Evolutionary conservation across 179 eudicot species (phyloP), one percentile per base, ranked within the genome.

Genomic region (Spinacia oleracea): DNA sequence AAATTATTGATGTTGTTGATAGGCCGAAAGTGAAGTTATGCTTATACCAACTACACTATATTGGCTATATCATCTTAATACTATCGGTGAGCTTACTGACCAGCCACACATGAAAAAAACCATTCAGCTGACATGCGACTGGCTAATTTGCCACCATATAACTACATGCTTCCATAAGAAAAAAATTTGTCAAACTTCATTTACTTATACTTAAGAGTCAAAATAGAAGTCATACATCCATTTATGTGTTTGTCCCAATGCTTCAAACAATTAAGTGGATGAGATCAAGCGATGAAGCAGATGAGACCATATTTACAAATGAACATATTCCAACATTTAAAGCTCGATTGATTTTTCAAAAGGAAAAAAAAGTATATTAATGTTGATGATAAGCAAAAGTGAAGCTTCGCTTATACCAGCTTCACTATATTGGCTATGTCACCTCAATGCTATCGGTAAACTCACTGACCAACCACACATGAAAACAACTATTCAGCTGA

Each of bases 391-490:
- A 72, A 67, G 59, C 84, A 46, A 67, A 48, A 18, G 81, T 77
- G 81, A 77, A 42, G 73, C 48, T 64, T 40, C 32, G 45, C 16
- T 27, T 10, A 20, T n/a, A 79, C n/a, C 63, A 72, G 38, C 63
- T 42, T 77, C 84, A 62, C 62, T 7, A 56, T 15, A 81, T n/a
- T 20, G 43, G 59, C 78, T 73, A 77, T 73, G 65, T 43, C 84
- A 6, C 64, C 84, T 6, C 31, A 40, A 40, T 74, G 23, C 46
- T 85, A 43, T 75, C 8, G 79, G 77, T 73, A 60, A 72, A 77
- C 75, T 72, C 79, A 83, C 82, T 81, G 86, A 83, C 87, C 81
- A 81, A 42, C 70, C 86, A 81, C 86, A 78, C 84, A 73, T 42
- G 68, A 67, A 3, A 78, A 62, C 76, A 81, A 82, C 71, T 51